A percentile compares a stretch with the other conserved stretches of the same genome.
These are phyloP conservation scores for Coemansia sp. DNA, from an alignment of 192 early-diverging fungal species.

Conservation along the genomic window DNA sequence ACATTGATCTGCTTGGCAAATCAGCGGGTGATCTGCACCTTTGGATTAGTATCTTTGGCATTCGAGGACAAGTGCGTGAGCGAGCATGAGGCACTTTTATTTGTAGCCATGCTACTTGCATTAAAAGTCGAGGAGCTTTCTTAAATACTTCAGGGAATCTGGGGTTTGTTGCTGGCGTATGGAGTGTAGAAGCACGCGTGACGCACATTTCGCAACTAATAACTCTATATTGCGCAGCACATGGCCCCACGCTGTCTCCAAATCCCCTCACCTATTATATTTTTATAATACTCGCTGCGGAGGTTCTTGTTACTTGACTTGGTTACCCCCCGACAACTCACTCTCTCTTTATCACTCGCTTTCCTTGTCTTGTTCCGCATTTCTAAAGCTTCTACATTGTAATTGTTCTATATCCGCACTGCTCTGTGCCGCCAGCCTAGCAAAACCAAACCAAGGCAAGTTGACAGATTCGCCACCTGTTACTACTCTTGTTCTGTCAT, in stretches of 20 bases:
- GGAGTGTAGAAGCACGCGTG: not conserved
- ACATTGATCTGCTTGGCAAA: not conserved
- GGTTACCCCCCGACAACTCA: not conserved
- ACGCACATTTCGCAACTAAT: not conserved
- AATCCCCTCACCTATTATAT: not conserved
- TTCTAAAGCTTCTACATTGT: not conserved
- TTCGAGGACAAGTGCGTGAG: not conserved
- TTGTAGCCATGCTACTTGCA: not conserved
- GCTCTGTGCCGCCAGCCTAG: not conserved
- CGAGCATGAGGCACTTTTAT: not conserved
- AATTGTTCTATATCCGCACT: not conserved
- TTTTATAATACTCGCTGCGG: not conserved
- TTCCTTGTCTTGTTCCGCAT: not conserved
- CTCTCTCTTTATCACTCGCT: not conserved
- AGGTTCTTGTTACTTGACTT: not conserved
- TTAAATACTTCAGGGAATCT: not conserved
- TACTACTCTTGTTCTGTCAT: not conserved
- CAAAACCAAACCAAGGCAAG: slow-evolving; percentile 5
- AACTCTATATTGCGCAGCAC: not conserved
- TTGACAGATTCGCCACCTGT: not conserved
- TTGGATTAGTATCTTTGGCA: not conserved
- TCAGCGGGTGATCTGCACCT: not conserved
- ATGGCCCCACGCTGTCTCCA: slow-evolving; percentile 1
- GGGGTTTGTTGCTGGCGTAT: slow-evolving; percentile 3
- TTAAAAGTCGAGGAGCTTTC: not conserved